Conservation (phyloP, 805 yeast genomes). For the Suhomyces faveliae region DNA sequence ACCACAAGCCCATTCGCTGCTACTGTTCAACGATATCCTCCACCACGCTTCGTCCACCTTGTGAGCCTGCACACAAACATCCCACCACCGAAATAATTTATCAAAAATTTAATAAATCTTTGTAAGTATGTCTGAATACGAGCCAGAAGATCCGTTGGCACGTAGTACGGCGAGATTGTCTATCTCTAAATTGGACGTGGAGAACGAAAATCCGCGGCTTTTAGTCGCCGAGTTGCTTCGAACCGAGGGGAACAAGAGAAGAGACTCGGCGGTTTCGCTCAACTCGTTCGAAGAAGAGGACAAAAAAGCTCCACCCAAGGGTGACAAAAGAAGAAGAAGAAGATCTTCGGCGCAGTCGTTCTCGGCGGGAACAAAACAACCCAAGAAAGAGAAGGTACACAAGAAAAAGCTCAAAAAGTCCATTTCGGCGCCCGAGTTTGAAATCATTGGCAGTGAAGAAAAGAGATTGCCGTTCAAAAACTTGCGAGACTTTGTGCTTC, state of each 20-base stretch:
- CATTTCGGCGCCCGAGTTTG: slow-evolving; percentile 20
- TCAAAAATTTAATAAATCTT: not conserved
- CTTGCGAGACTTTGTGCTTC: slow-evolving; percentile 19
- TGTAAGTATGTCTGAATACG: slow-evolving; percentile 2
- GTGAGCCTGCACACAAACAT: not conserved
- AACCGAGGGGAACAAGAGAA: slow-evolving; percentile 9
- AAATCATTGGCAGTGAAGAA: slow-evolving; percentile 6
- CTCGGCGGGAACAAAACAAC: not conserved
- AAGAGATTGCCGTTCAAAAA: slow-evolving; percentile 17
- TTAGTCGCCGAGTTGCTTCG: slow-evolving; percentile 17
- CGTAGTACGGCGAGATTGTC: slow-evolving; percentile 29
- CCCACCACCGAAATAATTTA: slow-evolving; percentile 1
- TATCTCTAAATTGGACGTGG: slow-evolving; percentile 22
- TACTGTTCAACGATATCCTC: slow-evolving; percentile 2
- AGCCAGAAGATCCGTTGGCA: slow-evolving; percentile 19
- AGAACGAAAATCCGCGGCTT: slow-evolving; percentile 15
- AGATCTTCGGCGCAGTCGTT: slow-evolving; percentile 36
- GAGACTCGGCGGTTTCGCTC: slow-evolving; percentile 25
- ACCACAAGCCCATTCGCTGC: not conserved
- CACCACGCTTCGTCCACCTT: not conserved
- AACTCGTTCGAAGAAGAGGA: slow-evolving; percentile 21
- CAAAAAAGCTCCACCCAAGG: not conserved
- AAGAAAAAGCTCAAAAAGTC: slow-evolving; percentile 34
- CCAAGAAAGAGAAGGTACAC: slow-evolving; percentile 23
- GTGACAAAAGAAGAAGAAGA: slow-evolving; percentile 40